A percentile compares a stretch with the other conserved stretches of the same genome.
phyloP scores from a whole-genome alignment of 148 eudicot genomes.

The Nepenthes gracilis region DNA sequence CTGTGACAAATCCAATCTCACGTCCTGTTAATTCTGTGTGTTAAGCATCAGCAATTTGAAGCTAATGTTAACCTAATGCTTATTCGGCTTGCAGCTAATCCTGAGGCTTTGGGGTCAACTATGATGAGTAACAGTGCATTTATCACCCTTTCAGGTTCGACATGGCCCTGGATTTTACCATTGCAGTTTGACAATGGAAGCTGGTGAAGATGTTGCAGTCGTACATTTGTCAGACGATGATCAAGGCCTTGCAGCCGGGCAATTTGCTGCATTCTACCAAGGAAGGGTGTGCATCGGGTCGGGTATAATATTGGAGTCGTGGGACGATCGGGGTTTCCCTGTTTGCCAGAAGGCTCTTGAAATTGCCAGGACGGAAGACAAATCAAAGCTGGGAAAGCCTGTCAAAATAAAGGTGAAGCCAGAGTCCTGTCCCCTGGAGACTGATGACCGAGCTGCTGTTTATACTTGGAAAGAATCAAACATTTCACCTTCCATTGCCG shows the following conservation, averaged over 20 bases:
- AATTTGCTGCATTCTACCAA: slow-evolving; percentile 86
- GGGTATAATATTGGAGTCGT: slow-evolving; percentile 78
- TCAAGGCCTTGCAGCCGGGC: slow-evolving; percentile 98
- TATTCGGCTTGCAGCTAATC: too few relatives aligned
- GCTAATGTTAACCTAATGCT: too few relatives aligned
- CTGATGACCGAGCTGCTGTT: slow-evolving; percentile 5
- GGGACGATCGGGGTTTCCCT: slow-evolving; percentile 79
- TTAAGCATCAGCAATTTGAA: too few relatives aligned
- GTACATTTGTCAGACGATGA: slow-evolving; percentile 78
- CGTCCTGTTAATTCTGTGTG: too few relatives aligned
- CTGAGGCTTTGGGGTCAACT: too few relatives aligned
- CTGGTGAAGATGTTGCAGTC: slow-evolving; percentile 37
- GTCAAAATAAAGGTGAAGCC: slow-evolving; percentile 61
- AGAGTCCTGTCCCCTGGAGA: slow-evolving; percentile 6
- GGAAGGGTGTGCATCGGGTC: slow-evolving; percentile 67
- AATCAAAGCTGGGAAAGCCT: slow-evolving; percentile 71
- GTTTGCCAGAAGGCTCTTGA: slow-evolving; percentile 72
- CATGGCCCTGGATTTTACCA: slow-evolving; percentile 74
- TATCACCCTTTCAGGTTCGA: slow-evolving; percentile 50
- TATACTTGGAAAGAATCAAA: neutral
- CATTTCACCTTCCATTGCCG: too few relatives aligned
- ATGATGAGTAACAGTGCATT: too few relatives aligned
- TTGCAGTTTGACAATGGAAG: slow-evolving; percentile 51
- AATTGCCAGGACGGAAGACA: slow-evolving; percentile 42
- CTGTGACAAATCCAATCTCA: too few relatives aligned